These are phyloP conservation scores for Pseudonitzschia multiseries DNA, from an alignment of 108 stramenopile species.

Conservation along the genomic window DNA sequence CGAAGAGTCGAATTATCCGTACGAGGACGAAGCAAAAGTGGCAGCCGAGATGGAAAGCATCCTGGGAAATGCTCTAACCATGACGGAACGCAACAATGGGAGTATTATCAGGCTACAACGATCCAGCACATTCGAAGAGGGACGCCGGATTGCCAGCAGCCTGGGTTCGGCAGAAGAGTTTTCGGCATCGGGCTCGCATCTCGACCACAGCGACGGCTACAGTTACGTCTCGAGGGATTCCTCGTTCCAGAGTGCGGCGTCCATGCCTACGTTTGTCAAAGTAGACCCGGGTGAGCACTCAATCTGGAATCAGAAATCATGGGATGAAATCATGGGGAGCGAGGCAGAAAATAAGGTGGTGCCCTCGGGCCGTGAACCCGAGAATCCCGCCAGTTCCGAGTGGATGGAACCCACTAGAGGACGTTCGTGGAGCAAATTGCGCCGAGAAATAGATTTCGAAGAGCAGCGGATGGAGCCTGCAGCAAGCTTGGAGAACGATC, in stretches of 20 bases:
- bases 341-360: background rate
- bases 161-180: constrained; percentile 6
- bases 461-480: background rate
- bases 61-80: constrained; percentile 14
- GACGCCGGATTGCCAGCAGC: constrained; percentile 19
- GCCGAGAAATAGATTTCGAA: background rate
- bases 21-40: background rate
- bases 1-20: constrained; percentile 8
- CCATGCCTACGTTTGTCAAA: constrained; percentile 27
- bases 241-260: background rate
- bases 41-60: constrained; percentile 20
- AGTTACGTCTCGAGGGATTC: background rate
- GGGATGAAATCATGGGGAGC: background rate
- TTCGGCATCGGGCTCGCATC: background rate
- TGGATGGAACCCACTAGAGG: too few species aligned
- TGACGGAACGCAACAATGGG: constrained; percentile 18
- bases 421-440: constrained; percentile 15
- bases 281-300: constrained; percentile 5
- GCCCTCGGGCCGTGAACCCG: background rate
- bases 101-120: constrained; percentile 7
- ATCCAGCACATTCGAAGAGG: constrained; percentile 13
- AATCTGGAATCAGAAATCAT: constrained; percentile 9
- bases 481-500: background rate
- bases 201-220: background rate
- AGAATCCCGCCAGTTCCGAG: background rate